Conservation (phyloP, 495 filamentous ascomycete species). For the Penicillium bovifimosum region DNA sequence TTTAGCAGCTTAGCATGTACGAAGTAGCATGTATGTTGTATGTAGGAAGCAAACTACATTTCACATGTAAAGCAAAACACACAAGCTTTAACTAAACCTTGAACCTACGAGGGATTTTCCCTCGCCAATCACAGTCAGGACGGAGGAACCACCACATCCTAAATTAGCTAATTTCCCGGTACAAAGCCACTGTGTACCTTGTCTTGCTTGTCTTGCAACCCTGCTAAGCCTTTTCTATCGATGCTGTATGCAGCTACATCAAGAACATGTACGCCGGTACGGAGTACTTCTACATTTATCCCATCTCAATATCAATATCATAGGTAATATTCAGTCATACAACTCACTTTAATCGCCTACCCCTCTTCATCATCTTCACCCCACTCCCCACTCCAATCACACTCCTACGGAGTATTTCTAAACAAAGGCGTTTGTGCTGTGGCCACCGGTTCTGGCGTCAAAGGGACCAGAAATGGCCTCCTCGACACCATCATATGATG, state of each 20-base stretch:
- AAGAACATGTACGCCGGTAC: background rate
- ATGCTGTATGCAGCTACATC: background rate
- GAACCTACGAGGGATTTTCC: constrained; percentile 30
- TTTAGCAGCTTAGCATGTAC: too few relatives aligned
- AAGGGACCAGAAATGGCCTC: too few relatives aligned
- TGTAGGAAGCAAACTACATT: background rate
- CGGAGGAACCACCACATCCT: background rate
- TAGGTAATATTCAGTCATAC: background rate
- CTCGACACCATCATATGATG: too few relatives aligned
- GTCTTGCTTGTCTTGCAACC: too few relatives aligned
- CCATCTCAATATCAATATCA: background rate
- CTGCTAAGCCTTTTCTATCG: background rate
- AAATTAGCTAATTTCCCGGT: constrained; percentile 4
- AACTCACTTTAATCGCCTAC: background rate
- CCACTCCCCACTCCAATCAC: background rate
- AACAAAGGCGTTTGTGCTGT: too few relatives aligned
- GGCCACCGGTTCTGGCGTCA: too few relatives aligned
- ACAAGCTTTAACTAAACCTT: constrained; percentile 5
- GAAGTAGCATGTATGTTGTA: too few relatives aligned
- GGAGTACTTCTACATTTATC: background rate
- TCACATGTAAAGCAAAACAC: constrained; percentile 1
- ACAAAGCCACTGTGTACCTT: background rate
- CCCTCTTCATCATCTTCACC: background rate
- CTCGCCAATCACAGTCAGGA: constrained; percentile 15
- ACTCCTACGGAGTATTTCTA: too few relatives aligned